Evolutionary conservation across 805 yeast genomes (phyloP).

Genomic region (Wickerhamiella nectarea): DNA sequence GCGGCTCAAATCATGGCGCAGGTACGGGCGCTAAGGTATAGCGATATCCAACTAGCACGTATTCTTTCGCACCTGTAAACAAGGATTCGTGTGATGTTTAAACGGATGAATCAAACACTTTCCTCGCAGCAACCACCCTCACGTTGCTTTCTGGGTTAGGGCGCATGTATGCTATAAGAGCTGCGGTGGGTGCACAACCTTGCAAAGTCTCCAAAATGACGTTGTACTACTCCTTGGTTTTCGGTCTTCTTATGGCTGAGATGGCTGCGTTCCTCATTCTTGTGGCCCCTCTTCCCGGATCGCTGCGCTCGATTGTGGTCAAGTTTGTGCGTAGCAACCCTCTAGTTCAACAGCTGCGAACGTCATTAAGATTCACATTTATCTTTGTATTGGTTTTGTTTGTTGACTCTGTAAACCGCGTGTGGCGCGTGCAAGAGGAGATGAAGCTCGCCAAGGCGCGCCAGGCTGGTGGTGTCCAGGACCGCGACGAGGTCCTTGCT

Average conservation of each 20-base stretch:
- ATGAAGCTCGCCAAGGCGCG: constrained; percentile 28
- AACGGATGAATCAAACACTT: no score
- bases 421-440: constrained; percentile 50
- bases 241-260: constrained; percentile 64
- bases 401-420: constrained; percentile 78
- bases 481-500: constrained; percentile 74
- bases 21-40: no score
- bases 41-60: no score
- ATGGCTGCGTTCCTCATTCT: constrained; percentile 65
- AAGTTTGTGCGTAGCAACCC: constrained; percentile 53
- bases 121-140: not conserved
- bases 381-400: constrained; percentile 76
- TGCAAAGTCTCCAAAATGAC: constrained; percentile 24
- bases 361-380: constrained; percentile 66
- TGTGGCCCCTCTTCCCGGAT: constrained; percentile 76
- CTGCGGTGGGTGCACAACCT: no score
- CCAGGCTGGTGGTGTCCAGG: constrained; percentile 29
- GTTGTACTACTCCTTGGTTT: constrained; percentile 37
- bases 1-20: no score
- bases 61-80: no score
- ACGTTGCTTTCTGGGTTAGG: not conserved
- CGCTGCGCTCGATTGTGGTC: constrained; percentile 53
- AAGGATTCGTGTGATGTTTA: no score
- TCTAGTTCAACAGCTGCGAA: constrained; percentile 53
- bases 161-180: not conserved